Percentiles rank a stretch among this genome's conserved stretches.
Conservation (phyloP, 1,284 basidiomycete species). For the Fomitopsis palustris region DNA sequence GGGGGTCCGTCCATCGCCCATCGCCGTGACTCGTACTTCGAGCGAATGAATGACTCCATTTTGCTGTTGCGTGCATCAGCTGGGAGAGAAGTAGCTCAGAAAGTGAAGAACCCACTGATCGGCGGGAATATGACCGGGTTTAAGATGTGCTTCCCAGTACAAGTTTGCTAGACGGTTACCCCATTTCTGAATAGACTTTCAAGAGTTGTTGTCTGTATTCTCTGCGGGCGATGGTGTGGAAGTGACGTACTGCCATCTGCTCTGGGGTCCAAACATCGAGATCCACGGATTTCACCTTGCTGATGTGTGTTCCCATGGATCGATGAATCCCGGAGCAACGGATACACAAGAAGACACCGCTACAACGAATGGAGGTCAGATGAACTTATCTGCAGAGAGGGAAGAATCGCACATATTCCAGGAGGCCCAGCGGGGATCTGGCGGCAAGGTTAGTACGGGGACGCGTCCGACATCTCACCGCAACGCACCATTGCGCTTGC, state of each 20-base stretch:
- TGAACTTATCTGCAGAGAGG: neutral
- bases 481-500: constrained; percentile 82
- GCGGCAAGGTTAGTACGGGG: constrained; percentile 9
- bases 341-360: constrained; percentile 93
- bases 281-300: constrained; percentile 96
- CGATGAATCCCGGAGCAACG: constrained; percentile 98
- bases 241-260: constrained; percentile 82
- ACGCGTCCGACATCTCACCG: constrained; percentile 1
- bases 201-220: neutral
- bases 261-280: constrained; percentile 98
- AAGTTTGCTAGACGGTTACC: constrained; percentile 90
- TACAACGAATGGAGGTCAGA: constrained; percentile 27
- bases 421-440: constrained; percentile 97
- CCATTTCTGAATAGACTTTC: constrained; percentile 87
- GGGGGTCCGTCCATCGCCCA: constrained; percentile 92
- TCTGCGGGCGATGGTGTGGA: neutral
- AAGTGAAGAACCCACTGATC: constrained; percentile 74
- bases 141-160: constrained; percentile 98
- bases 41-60: constrained; percentile 97
- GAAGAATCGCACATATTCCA: constrained; percentile 83
- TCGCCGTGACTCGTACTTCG: constrained; percentile 91
- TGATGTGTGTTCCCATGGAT: constrained; percentile 97
- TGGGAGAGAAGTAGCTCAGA: neutral
- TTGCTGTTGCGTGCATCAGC: constrained; percentile 54
- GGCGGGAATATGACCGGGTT: constrained; percentile 87